Conservation (phyloP, 495 filamentous ascomycete species). For the Aspergillus taichungensis region DNA sequence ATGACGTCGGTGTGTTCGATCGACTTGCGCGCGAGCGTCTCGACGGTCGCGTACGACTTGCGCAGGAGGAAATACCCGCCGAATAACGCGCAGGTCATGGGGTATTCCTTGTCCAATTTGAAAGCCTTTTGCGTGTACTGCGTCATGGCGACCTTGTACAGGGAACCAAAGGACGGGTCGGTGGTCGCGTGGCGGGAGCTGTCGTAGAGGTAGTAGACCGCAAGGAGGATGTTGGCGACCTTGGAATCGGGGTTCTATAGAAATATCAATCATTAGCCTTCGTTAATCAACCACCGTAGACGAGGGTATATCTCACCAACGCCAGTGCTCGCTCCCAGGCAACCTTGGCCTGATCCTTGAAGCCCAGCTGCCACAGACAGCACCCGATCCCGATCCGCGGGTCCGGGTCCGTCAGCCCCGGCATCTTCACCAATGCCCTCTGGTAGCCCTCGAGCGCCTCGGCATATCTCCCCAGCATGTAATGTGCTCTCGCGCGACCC, state of each 20-base stretch:
- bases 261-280: slow-evolving; percentile 1
- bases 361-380: slow-evolving; percentile 89
- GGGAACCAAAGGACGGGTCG: slow-evolving; percentile 62
- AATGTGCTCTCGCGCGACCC: slow-evolving; percentile 77
- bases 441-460: slow-evolving; percentile 82
- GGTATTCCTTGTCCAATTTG: slow-evolving; percentile 89
- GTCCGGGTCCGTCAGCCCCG: slow-evolving; percentile 86
- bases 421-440: slow-evolving; percentile 71
- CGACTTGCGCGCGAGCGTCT: slow-evolving; percentile 80
- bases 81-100: slow-evolving; percentile 83
- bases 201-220: slow-evolving; percentile 75
- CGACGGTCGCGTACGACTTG: slow-evolving; percentile 67
- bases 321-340: slow-evolving; percentile 87
- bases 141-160: slow-evolving; percentile 90
- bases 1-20: slow-evolving; percentile 94
- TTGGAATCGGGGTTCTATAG: slow-evolving; percentile 73
- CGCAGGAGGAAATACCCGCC: slow-evolving; percentile 77
- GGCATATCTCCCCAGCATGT: slow-evolving; percentile 70
- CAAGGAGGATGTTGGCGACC: slow-evolving; percentile 81
- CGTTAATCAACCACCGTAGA: neutral
- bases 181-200: slow-evolving; percentile 72
- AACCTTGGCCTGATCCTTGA: slow-evolving; percentile 80
- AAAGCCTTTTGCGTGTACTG: slow-evolving; percentile 89
- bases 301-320: slow-evolving; percentile 36
- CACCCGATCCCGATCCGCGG: slow-evolving; percentile 91